A percentile compares a stretch with the other conserved stretches of the same genome.
Evolutionary conservation across 352 stramenopile species (phyloP).

Genomic region (Thraustochytrium sp.): DNA sequence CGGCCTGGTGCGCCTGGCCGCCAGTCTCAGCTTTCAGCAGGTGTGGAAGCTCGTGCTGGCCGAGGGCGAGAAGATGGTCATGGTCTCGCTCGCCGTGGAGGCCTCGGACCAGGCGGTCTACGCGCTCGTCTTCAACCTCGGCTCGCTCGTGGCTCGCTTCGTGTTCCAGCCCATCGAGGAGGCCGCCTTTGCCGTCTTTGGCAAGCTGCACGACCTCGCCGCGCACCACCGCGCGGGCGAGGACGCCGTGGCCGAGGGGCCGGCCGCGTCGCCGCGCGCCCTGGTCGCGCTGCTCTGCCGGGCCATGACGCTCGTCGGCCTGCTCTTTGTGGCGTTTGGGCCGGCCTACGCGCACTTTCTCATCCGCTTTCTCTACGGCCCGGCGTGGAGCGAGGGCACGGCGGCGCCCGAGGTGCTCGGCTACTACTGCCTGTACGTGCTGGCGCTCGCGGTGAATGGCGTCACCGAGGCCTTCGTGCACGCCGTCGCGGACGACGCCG

Average conservation of each 20-base stretch:
- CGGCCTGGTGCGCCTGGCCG: conserved; percentile 58
- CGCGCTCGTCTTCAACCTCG: conserved; percentile 72
- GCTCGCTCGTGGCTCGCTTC: conserved; percentile 71
- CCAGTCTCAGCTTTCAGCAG: conserved; percentile 70
- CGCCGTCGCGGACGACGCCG: conserved; percentile 60
- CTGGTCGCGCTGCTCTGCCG: conserved; percentile 67
- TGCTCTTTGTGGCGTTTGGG: conserved; percentile 72
- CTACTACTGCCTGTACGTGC: conserved; percentile 73
- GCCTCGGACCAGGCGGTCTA: conserved; percentile 71
- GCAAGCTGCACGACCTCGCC: conserved; percentile 55
- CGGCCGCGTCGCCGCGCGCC: background rate
- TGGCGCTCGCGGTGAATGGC: conserved; percentile 70
- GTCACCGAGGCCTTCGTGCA: conserved; percentile 76
- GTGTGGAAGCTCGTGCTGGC: conserved; percentile 74
- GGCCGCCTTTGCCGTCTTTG: conserved; percentile 74
- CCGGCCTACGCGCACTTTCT: conserved; percentile 66
- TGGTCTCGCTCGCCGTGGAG: conserved; percentile 63
- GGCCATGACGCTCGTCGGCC: conserved; percentile 67
- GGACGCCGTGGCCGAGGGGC: conserved; percentile 46
- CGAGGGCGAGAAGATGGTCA: conserved; percentile 75
- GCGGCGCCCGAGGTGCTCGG: conserved; percentile 60
- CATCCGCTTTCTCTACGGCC: conserved; percentile 66
- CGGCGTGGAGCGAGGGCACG: conserved; percentile 58
- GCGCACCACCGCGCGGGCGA: conserved; percentile 42
- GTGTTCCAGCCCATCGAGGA: conserved; percentile 77